Evolutionary conservation across 768 basidiomycete genomes (phyloP), one percentile per base, ranked within the genome.

Genomic region (Gloeostereum incarnatum): DNA sequence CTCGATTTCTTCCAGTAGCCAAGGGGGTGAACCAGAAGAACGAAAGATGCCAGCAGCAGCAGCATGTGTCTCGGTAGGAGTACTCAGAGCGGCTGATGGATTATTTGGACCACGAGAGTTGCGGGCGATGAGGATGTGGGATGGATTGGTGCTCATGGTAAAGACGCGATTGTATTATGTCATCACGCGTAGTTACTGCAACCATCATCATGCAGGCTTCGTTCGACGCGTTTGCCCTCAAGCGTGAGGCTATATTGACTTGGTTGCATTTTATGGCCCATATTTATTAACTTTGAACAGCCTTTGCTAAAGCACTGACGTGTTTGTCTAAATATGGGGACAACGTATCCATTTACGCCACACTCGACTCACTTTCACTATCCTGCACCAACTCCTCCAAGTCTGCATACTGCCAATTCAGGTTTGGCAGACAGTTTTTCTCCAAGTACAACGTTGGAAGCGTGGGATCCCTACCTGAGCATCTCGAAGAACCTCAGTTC

Each of bases 121-220:
- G 50, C 88, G 78, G 6, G 88, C 88, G 45, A 91, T 90, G 53
- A 91, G 81, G 46, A 89, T 84, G 54, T 89, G 86, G 6, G 87
- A 81, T 1, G 87, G 87, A 54, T 90, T 85, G 32, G 78, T 82
- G 44, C 72, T 66, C 73, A 79, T 78, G 26, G 35, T 38, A 24
- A 10, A 24, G 21, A 42, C n/a, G 39, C 14, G n/a, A 39, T 17
- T 25, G 13, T 2, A 13, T 13, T 19, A 8, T 35, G 38, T 25
- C 18, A 37, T 4, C 22, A n/a, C n/a, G n/a, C n/a, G n/a, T n/a
- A n/a, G n/a, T n/a, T n/a, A n/a, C n/a, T n/a, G n/a, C n/a, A n/a
- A n/a, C n/a, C n/a, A n/a, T n/a, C n/a, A n/a, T n/a, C n/a, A n/a
- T n/a, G n/a, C n/a, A n/a, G n/a, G n/a, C n/a, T n/a, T n/a, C n/a